Percentiles rank a stretch among this genome's conserved stretches.
phyloP scores from a whole-genome alignment of 768 basidiomycete species.

The Daedaleopsis sinensis region DNA sequence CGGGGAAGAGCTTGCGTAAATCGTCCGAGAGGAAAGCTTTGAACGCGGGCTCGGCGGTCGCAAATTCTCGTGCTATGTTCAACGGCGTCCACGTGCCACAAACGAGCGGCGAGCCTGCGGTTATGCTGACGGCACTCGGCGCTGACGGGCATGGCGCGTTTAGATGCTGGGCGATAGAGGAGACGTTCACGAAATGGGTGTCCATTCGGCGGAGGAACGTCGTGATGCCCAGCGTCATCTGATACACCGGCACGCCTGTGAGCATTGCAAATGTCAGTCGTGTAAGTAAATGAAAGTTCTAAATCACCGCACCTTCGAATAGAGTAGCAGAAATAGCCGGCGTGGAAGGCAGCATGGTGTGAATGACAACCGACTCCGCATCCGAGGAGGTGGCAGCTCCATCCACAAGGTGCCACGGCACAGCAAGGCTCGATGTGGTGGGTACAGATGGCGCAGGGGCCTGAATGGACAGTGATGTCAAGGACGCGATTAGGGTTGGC shows the following conservation, averaged over 20 bases:
- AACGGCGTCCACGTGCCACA: conserved; percentile 76
- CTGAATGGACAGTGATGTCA: conserved; percentile 17
- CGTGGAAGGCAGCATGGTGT: conserved; percentile 63
- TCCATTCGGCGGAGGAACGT: conserved; percentile 73
- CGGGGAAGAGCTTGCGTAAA: conserved; percentile 65
- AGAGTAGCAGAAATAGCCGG: conserved; percentile 69
- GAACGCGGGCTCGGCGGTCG: conserved; percentile 51
- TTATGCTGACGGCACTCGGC: conserved; percentile 52
- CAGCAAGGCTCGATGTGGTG: not conserved
- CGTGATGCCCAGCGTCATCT: conserved; percentile 58
- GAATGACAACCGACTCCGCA: conserved; percentile 53
- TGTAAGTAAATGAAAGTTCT: conserved; percentile 11
- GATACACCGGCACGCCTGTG: conserved; percentile 75
- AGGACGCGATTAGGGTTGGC: conserved; percentile 20
- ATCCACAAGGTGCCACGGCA: not conserved
- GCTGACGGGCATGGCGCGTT: conserved; percentile 42
- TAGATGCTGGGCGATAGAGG: conserved; percentile 54
- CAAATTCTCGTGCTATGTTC: conserved; percentile 52
- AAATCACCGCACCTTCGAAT: conserved; percentile 59
- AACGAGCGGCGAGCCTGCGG: conserved; percentile 54
- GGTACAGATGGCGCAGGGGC: conserved; percentile 5
- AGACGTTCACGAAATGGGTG: conserved; percentile 77
- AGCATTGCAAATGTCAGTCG: conserved; percentile 20
- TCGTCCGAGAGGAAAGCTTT: conserved; percentile 63
- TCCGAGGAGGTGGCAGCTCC: conserved; percentile 1